A percentile compares a stretch with the other conserved stretches of the same genome.
Evolutionary conservation across 192 early-diverging fungal species (phyloP).

Genomic region (Lobosporangium transversale): DNA sequence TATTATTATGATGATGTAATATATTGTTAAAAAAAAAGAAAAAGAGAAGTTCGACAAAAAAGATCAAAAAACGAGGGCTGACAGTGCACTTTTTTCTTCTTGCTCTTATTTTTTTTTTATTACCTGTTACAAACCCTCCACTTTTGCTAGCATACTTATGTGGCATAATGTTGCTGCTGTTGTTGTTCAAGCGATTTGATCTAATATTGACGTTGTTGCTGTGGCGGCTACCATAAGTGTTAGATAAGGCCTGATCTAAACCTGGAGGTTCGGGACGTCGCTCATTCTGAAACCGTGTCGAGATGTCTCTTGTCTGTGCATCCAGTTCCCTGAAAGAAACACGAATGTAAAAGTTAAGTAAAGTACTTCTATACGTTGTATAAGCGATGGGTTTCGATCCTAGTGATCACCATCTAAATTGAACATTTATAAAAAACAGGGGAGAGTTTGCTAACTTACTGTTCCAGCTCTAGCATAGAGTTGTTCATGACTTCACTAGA

Average conservation of each 20-base stretch:
- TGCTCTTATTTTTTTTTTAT: no score
- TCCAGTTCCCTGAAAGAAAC: slow-evolving; percentile 20
- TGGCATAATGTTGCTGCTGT: background rate
- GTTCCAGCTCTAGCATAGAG: slow-evolving; percentile 40
- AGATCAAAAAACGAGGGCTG: no score
- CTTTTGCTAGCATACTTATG: slow-evolving; percentile 30
- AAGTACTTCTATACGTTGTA: no score
- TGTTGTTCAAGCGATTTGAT: no score
- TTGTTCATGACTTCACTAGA: slow-evolving; percentile 2
- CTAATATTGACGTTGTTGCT: slow-evolving; percentile 4
- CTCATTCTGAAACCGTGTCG: slow-evolving; percentile 30
- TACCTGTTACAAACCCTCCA: slow-evolving; percentile 49
- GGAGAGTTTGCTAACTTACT: slow-evolving; percentile 9
- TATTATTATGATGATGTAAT: no score
- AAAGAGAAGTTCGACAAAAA: no score
- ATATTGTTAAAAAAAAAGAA: no score
- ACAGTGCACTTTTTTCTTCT: no score
- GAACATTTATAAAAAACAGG: background rate
- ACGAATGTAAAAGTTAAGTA: no score
- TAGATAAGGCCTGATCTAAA: slow-evolving; percentile 27
- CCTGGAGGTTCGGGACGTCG: slow-evolving; percentile 34
- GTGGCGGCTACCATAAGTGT: background rate
- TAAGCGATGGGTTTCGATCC: no score
- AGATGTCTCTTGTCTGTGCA: slow-evolving; percentile 41
- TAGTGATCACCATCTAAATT: no score